Conservation (phyloP, 371 early-diverging fungal genomes). For the Syncephalastrum contaminatum region DNA sequence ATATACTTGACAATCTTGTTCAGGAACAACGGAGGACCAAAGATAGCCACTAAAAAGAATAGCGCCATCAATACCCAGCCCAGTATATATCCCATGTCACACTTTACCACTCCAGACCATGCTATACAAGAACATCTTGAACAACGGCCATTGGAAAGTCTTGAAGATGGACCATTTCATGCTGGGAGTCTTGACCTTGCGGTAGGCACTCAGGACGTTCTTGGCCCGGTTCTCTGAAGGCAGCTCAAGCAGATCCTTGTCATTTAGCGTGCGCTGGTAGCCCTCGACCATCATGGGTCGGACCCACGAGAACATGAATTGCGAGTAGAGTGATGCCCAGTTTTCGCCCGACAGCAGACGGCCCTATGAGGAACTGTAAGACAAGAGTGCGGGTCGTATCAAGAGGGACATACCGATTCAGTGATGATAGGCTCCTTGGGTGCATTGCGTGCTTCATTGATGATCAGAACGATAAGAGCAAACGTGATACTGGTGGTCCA, state of each 20-base stretch:
- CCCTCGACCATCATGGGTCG: constrained; percentile 54
- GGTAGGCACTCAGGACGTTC: constrained; percentile 18
- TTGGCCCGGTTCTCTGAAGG: constrained; percentile 35
- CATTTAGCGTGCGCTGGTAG: constrained; percentile 44
- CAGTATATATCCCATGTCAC: no score
- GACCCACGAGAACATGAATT: constrained; percentile 55
- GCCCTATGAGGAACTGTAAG: constrained; percentile 50
- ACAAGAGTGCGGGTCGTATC: constrained; percentile 39
- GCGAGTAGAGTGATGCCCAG: constrained; percentile 53
- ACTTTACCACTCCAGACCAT: constrained; percentile 37
- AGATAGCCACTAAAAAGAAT: constrained; percentile 34
- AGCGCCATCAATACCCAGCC: no score
- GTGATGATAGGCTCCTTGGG: constrained; percentile 28
- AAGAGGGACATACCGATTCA: constrained; percentile 33
- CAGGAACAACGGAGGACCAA: constrained; percentile 57
- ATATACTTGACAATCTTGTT: constrained; percentile 58
- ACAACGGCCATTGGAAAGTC: constrained; percentile 34
- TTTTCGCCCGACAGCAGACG: constrained; percentile 52
- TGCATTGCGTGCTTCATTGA: constrained; percentile 33
- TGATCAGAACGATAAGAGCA: constrained; percentile 20
- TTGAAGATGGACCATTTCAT: constrained; percentile 26
- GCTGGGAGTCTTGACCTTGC: constrained; percentile 10
- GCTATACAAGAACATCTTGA: constrained; percentile 41
- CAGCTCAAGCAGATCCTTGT: constrained; percentile 49
- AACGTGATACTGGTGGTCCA: constrained; percentile 8